Evolutionary conservation across 2,329 filamentous ascomycete genomes (phyloP), one percentile per base, ranked within the genome.

Genomic region (Cladobotryum mycophilum): DNA sequence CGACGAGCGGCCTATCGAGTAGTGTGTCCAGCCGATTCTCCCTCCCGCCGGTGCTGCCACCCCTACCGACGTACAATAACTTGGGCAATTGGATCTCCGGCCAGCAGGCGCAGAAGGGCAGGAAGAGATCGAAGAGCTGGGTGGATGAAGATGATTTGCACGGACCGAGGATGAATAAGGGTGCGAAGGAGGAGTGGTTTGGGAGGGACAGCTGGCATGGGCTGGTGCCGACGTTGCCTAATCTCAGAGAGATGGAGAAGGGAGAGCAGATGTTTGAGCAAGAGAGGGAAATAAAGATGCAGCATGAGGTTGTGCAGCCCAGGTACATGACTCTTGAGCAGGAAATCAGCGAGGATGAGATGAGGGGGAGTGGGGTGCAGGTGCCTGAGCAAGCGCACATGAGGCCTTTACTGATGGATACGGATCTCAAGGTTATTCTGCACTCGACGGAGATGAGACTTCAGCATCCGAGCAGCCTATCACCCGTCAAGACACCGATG

Each of bases 391-490:
- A 54, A 43, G 53, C 57, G 5, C 58, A 56, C 30, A 45, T 62
- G 11, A 54, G 59, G 30, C 55, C 56, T 2, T 62, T 60, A 3
- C 57, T 55, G 17, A 64, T 76, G 0, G 78, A 80, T 55, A 69
- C 71, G 11, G 76, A 76, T 1, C 60, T 82, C 22, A 67, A 71
- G 1, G 67, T 75, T 53, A 81, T 82, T 25, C 64, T 82, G 33
- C 69, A 69, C 41, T 76, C 70, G 34, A 82, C 78, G 1, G 79
- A 80, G 22, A 67, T 74, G 64, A 67, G 78, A 9, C 67, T 81
- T 13, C 66, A 70, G 17, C 68, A 73, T 3, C 71, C 71, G 3
- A 59, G 51, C 9, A 64, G 59, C 17, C 54, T 51, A 14, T 67
- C 67, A 2, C 64, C 66, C 0, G 55, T 56, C 18, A 68, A 67